These are phyloP conservation scores for Hypoxylon rickii DNA, from an alignment of 495 filamentous ascomycete species.

Conservation along the genomic window DNA sequence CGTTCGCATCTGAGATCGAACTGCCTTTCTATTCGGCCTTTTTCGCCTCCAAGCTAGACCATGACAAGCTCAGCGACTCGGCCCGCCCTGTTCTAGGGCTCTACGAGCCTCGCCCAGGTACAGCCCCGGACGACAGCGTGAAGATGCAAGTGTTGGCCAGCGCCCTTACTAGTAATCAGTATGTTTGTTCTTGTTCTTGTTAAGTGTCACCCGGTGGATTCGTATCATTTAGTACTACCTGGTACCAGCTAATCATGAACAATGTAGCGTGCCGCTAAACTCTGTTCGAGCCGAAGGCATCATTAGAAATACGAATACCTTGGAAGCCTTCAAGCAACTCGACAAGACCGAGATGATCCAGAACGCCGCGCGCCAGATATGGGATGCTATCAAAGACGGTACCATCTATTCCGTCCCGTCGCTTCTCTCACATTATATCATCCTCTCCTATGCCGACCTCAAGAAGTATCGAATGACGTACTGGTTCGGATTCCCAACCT, in stretches of 20 bases:
- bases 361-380: slow-evolving; percentile 81
- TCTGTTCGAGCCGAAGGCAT: slow-evolving; percentile 86
- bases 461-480: slow-evolving; percentile 96
- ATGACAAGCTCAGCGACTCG: slow-evolving; percentile 94
- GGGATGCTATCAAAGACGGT: slow-evolving; percentile 95
- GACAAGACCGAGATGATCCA: slow-evolving; percentile 75
- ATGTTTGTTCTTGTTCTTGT: slow-evolving; percentile 41
- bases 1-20: slow-evolving; percentile 92
- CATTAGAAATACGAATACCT: slow-evolving; percentile 94
- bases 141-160: slow-evolving; percentile 87
- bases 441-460: slow-evolving; percentile 92
- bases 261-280: slow-evolving; percentile 68
- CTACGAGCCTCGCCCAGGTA: slow-evolving; percentile 78
- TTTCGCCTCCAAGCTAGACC: slow-evolving; percentile 87
- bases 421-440: slow-evolving; percentile 80
- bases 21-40: slow-evolving; percentile 91
- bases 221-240: neutral
- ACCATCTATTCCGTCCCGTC: slow-evolving; percentile 95
- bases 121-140: slow-evolving; percentile 70
- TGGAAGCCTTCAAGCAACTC: slow-evolving; percentile 83
- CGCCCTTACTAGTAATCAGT: slow-evolving; percentile 83
- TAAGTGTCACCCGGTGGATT: neutral
- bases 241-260: slow-evolving; percentile 19
- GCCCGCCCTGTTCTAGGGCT: slow-evolving; percentile 84
- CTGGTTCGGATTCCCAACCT: slow-evolving; percentile 92